Base-by-base conservation (phyloP, 495 filamentous ascomycete species). In the Penicillium argentinense region DNA sequence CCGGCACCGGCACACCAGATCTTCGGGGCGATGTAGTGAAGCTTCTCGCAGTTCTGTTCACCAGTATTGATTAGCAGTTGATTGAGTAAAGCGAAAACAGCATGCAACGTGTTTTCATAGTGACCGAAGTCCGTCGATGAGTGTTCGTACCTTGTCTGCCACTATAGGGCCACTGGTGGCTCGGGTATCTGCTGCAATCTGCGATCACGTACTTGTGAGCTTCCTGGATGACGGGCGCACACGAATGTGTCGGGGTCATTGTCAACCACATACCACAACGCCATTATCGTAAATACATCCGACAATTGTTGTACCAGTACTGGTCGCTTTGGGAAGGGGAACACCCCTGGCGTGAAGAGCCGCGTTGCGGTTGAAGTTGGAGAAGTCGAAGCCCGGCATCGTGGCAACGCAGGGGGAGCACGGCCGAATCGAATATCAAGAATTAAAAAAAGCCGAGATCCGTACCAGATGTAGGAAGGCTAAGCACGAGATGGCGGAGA, bases 1-100 rank as follows among this genome's bases (percentile, higher is more conserved):
- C 93, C 93, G 47, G 93, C 95, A 57, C 95, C 95, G 11, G 95
- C 95, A 75, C 95, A 99, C 95, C 93, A 99, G 75, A 99, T 99
- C 71, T 97, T 90, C 44, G 95, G 90, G 9, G 93, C 77, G 69
- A 97, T 99, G 78, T 95, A 99, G 74, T 99, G 95, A 39, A 99
- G 83, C 77, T 99, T 99, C 73, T 99, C 89, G 73, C 95, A 99
- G 83, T 99, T 99, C 88, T 88, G 52, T 37, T 8, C 11, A 14
- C 16, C 9, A 18, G 26, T 21, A 13, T 34, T 4, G 23, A 32
- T 50, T 23, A 33, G 29, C 3, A 6, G 29, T 33, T 13, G 24
- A 28, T 39, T 4, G 16, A n/a, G 25, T 9, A 16, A 11, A 23
- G 9, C 1, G 21, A 6, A n/a, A n/a, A n/a, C n/a, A n/a, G n/a